These are phyloP conservation scores for Eimeria falciformis DNA, from an alignment of 169 alveolate genomes.

Conservation along the genomic window DNA sequence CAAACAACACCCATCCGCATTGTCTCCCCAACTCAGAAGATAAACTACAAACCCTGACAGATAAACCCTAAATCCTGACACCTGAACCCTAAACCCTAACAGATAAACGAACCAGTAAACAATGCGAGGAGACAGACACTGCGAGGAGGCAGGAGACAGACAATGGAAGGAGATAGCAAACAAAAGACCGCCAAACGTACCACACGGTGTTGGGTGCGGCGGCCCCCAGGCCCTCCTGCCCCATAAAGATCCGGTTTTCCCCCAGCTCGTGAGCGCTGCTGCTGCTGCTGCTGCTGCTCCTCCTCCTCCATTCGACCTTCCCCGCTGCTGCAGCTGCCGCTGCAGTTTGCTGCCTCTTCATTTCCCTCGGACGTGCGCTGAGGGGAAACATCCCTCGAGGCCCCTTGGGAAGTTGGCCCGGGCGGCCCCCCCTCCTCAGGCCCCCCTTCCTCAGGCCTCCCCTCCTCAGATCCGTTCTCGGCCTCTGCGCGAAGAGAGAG, in stretches of 20 bases:
- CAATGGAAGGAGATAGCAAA: too few relatives aligned
- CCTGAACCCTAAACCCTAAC: constrained; percentile 46
- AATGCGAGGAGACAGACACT: too few relatives aligned
- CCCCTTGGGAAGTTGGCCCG: too few relatives aligned
- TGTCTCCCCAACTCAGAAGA: not conserved
- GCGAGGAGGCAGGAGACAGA: too few relatives aligned
- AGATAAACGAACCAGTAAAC: too few relatives aligned
- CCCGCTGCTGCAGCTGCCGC: not conserved
- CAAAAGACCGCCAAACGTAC: not conserved
- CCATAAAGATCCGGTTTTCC: not conserved
- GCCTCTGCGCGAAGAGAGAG: not conserved
- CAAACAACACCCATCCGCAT: not conserved
- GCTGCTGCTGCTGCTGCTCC: constrained; percentile 43
- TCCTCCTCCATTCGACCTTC: not conserved
- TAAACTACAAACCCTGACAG: not conserved
- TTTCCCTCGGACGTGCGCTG: not conserved
- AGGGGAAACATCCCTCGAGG: not conserved
- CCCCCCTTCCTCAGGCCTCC: not conserved
- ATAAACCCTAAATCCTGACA: constrained; percentile 28
- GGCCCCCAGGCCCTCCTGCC: constrained; percentile 9
- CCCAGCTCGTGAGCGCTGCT: constrained; percentile 16
- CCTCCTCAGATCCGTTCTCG: not conserved
- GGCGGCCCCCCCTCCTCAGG: too few relatives aligned
- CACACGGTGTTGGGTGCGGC: constrained; percentile 21
- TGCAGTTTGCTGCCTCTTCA: not conserved